Evolutionary conservation across 2,329 filamentous ascomycete genomes (phyloP).

Genomic region (Aspergillus luchuensis): DNA sequence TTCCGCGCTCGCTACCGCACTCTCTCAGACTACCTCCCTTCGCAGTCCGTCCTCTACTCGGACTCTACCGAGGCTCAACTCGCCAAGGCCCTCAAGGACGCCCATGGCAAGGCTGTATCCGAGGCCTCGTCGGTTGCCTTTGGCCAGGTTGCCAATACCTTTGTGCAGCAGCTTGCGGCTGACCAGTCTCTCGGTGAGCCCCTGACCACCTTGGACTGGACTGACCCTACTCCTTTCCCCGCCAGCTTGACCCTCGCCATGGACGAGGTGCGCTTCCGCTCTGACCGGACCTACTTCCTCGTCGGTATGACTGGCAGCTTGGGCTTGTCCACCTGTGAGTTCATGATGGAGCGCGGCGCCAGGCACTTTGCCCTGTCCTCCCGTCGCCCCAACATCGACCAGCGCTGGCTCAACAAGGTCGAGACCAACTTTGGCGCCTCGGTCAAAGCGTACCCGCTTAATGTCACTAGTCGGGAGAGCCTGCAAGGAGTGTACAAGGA

Average conservation of each 20-base stretch:
- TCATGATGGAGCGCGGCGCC: conserved; percentile 34
- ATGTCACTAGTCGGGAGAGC: conserved; percentile 9
- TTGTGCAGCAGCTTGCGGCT: no score
- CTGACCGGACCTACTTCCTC: not conserved
- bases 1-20: no score
- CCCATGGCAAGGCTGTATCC: no score
- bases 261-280: not conserved
- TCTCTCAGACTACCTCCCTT: no score
- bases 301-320: not conserved
- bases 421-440: conserved; percentile 17
- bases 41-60: no score
- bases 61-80: no score
- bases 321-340: conserved; percentile 30
- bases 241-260: no score
- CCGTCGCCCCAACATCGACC: conserved; percentile 31
- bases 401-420: conserved; percentile 22
- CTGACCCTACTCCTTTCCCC: no score
- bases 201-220: not conserved
- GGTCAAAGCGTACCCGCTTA: conserved; percentile 18
- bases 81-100: no score
- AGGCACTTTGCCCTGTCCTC: conserved; percentile 32
- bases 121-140: no score
- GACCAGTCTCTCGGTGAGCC: no score
- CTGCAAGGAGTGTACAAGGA: not conserved
- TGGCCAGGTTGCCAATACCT: no score